phyloP scores from a whole-genome alignment of 345 rosid genomes.

The Turnera subulata region DNA sequence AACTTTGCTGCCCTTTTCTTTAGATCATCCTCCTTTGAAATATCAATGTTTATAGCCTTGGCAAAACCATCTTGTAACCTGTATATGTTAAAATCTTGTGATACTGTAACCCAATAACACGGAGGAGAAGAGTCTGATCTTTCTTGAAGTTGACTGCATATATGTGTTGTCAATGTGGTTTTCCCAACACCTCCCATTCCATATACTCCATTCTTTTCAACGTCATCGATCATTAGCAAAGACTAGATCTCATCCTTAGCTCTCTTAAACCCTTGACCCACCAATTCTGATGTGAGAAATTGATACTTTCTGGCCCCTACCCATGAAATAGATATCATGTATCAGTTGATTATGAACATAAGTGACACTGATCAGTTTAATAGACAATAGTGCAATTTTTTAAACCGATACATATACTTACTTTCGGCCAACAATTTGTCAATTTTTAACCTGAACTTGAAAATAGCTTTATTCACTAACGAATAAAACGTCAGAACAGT shows the following conservation, averaged over 20 bases:
- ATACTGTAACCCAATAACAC: not conserved
- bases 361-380: no score
- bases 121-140: accelerated
- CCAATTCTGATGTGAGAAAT: no score
- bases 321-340: no score
- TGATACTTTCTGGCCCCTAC: no score
- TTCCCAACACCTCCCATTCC: not conserved
- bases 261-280: not conserved
- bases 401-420: no score
- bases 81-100: not conserved
- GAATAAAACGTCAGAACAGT: no score
- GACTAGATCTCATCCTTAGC: not conserved
- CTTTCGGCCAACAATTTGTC: no score
- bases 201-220: not conserved
- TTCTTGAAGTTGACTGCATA: not conserved
- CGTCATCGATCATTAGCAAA: not conserved
- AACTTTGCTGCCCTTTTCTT: not conserved
- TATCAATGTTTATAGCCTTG: not conserved
- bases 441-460: no score
- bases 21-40: not conserved
- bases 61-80: not conserved
- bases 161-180: not conserved
- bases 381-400: no score
- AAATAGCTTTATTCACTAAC: no score
- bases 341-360: no score